phyloP scores from a whole-genome alignment of 192 early-diverging fungal genomes.

The Linnemannia elongata region DNA sequence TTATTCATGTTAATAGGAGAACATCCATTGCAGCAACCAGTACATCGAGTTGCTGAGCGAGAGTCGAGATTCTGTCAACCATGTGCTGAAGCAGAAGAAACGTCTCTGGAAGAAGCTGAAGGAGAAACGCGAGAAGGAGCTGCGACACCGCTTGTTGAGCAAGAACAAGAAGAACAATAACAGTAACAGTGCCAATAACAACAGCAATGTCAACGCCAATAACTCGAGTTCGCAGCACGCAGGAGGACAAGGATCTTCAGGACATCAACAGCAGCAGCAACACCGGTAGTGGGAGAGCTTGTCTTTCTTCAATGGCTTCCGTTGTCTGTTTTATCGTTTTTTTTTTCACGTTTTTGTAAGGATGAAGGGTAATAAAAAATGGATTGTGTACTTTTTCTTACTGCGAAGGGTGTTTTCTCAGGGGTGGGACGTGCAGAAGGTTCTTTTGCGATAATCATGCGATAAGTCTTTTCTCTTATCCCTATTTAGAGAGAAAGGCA shows the following conservation, averaged over 20 bases:
- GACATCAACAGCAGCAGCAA: neutral
- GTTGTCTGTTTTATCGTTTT: neutral
- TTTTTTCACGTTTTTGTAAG: neutral
- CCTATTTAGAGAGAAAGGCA: no score
- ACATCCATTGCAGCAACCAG: slow-evolving; percentile 71
- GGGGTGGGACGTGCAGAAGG: no score
- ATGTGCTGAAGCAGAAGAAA: slow-evolving; percentile 65
- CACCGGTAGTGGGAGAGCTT: neutral
- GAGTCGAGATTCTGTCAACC: slow-evolving; percentile 64
- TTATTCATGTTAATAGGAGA: slow-evolving; percentile 58
- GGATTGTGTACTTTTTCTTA: neutral
- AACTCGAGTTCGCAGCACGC: slow-evolving; percentile 9
- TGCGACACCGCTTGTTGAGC: slow-evolving; percentile 28
- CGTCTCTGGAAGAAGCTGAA: slow-evolving; percentile 63
- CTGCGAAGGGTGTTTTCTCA: no score
- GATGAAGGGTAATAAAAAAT: neutral
- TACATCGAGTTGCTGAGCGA: slow-evolving; percentile 67
- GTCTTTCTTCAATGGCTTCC: neutral
- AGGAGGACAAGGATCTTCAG: slow-evolving; percentile 2
- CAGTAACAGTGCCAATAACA: neutral
- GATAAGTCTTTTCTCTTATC: no score
- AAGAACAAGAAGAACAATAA: slow-evolving; percentile 6
- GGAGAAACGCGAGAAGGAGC: slow-evolving; percentile 46
- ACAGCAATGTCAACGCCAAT: neutral
- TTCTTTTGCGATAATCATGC: no score